These are phyloP conservation scores for Acacia melanoxylon DNA, from an alignment of 306 rosid species.

Conservation along the genomic window DNA sequence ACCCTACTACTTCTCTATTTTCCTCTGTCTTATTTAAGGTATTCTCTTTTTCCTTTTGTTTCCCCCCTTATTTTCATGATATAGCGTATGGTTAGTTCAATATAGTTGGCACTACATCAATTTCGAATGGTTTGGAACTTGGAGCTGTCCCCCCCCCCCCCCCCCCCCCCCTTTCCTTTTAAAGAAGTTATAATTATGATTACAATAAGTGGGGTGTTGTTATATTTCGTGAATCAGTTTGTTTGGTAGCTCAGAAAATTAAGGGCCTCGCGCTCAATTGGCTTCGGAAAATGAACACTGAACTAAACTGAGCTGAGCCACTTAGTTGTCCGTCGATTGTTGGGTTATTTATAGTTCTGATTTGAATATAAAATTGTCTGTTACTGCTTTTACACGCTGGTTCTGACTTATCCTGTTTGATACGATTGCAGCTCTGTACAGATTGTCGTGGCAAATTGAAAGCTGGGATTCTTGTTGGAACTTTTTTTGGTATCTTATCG, in stretches of 20 bases:
- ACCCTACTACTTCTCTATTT: background rate
- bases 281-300: slow-evolving; percentile 5
- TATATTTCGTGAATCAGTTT: background rate
- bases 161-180: no score
- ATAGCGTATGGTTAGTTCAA: background rate
- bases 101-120: slow-evolving; percentile 8
- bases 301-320: background rate
- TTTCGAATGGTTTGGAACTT: slow-evolving; percentile 16
- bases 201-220: background rate
- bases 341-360: background rate
- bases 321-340: background rate
- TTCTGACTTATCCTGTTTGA: background rate
- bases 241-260: slow-evolving; percentile 27
- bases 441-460: background rate
- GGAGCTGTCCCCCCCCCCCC: background rate
- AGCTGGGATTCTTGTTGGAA: background rate
- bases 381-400: slow-evolving; percentile 3
- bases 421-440: background rate
- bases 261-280: background rate
- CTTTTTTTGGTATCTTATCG: background rate
- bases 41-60: background rate
- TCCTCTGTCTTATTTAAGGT: slow-evolving; percentile 6
- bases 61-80: background rate
- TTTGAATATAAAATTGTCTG: background rate
- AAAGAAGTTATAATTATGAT: background rate